Evolutionary conservation across 2,329 filamentous ascomycete genomes (phyloP).

Genomic region (Tolypocladium amazonense): DNA sequence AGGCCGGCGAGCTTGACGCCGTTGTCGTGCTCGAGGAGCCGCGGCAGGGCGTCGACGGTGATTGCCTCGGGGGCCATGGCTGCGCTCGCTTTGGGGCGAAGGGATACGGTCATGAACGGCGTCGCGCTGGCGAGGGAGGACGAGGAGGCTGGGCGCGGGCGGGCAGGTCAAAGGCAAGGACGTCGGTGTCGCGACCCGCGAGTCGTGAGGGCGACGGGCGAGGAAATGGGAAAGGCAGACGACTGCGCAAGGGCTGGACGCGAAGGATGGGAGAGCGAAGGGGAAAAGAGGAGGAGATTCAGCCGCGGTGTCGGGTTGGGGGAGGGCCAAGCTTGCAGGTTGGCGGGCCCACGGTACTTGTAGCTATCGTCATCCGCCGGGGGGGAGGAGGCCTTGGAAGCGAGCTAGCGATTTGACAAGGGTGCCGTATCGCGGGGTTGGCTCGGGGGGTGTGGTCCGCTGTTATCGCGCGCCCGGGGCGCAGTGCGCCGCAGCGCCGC

Average conservation of each 20-base stretch:
- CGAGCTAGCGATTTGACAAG: neutral
- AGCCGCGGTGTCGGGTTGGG: neutral
- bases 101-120: neutral
- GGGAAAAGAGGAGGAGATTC: neutral
- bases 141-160: neutral
- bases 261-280: neutral
- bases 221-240: neutral
- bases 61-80: constrained; percentile 17
- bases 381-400: neutral
- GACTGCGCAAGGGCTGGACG: neutral
- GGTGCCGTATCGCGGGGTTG: neutral
- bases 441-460: neutral
- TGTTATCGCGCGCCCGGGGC: neutral
- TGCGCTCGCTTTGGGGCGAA: neutral
- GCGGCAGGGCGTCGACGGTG: constrained; percentile 54
- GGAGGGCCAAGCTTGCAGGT: neutral
- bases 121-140: neutral
- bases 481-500: no score
- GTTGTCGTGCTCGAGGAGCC: constrained; percentile 58
- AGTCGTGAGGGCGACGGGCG: neutral
- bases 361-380: neutral
- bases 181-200: neutral
- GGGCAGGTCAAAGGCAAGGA: neutral
- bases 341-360: neutral
- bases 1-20: constrained; percentile 82